phyloP scores from a whole-genome alignment of 371 early-diverging fungal genomes.

The Gilbertella persicaria region DNA sequence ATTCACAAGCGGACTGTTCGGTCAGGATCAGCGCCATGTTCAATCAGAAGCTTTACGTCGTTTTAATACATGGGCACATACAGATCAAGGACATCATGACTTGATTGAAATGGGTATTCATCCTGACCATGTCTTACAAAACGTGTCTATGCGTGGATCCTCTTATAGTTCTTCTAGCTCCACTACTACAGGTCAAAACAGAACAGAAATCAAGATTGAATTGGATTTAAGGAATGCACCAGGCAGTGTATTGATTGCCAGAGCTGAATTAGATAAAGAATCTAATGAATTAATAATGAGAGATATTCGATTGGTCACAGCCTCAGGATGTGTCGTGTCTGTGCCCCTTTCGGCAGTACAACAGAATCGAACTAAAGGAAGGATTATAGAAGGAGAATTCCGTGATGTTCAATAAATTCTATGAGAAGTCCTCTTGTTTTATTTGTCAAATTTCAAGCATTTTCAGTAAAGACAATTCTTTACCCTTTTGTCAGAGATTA shows the following conservation, averaged over 20 bases:
- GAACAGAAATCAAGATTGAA: slow-evolving; percentile 19
- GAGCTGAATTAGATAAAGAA: slow-evolving; percentile 11
- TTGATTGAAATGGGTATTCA: slow-evolving; percentile 17
- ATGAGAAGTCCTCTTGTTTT: no score
- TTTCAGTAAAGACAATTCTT: background rate
- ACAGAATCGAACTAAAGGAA: slow-evolving; percentile 10
- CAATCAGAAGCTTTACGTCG: slow-evolving; percentile 16
- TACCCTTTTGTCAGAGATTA: no score
- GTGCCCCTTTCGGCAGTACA: slow-evolving; percentile 1
- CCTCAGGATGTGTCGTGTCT: slow-evolving; percentile 5
- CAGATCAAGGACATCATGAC: slow-evolving; percentile 2
- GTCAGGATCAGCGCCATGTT: slow-evolving; percentile 10
- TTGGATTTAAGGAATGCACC: slow-evolving; percentile 16
- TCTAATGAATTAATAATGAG: background rate
- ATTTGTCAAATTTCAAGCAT: background rate
- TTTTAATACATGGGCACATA: slow-evolving; percentile 13
- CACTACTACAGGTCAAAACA: background rate
- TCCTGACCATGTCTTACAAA: slow-evolving; percentile 4
- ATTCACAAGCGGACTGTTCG: slow-evolving; percentile 5
- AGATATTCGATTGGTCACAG: slow-evolving; percentile 19
- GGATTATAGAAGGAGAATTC: slow-evolving; percentile 33
- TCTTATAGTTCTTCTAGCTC: slow-evolving; percentile 1
- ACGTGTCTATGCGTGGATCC: slow-evolving; percentile 16
- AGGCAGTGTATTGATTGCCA: slow-evolving; percentile 15
- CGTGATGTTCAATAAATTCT: slow-evolving; percentile 20